Base-by-base conservation (phyloP, 208 protist species). In the Vickermania spadyakhi region DNA sequence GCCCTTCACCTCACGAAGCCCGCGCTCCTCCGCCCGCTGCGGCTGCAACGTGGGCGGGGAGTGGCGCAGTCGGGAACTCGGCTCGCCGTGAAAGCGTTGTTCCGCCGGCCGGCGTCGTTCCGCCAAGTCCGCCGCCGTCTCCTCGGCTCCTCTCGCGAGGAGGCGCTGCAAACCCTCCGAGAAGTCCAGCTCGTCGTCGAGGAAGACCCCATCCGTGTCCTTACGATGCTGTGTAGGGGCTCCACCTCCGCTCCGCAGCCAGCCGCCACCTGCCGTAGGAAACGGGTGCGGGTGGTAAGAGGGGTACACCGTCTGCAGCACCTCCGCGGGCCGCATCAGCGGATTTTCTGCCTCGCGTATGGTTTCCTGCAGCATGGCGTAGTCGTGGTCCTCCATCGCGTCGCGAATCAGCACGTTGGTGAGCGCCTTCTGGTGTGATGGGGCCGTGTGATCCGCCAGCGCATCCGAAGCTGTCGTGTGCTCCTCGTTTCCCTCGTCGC, bases 371-470 rank as follows among this genome's bases (percentile, higher is more conserved):
- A 58, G 23, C 54, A 58, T 58, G 18, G n/a, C 18, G 54, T 58
- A 58, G 54, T 58, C 54, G 25, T 58, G 54, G 14, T 4, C 54
- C 26, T 58, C 54, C 54, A 58, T 58, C 26, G 36, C 36, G 36
- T 45, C 36, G 36, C 36, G 36, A 7, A 45, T 7, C 7, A 45
- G 36, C 7, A 45, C 36, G 18, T 45, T 18, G 7, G 36, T 18
- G 11, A 45, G 36, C 36, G 36, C 36, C 7, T 18, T 7, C 18
- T 45, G 36, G 18, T n/a, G n/a, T n/a, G n/a, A n/a, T n/a, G n/a
- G n/a, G n/a, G n/a, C n/a, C n/a, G n/a, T n/a, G n/a, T n/a, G n/a
- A n/a, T n/a, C n/a, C n/a, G n/a, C n/a, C n/a, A n/a, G n/a, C n/a
- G n/a, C n/a, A n/a, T n/a, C n/a, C n/a, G n/a, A n/a, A n/a, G n/a